Evolutionary conservation across 176 grass and related monocot genomes (phyloP).

Genomic region (Oryza australiensis): DNA sequence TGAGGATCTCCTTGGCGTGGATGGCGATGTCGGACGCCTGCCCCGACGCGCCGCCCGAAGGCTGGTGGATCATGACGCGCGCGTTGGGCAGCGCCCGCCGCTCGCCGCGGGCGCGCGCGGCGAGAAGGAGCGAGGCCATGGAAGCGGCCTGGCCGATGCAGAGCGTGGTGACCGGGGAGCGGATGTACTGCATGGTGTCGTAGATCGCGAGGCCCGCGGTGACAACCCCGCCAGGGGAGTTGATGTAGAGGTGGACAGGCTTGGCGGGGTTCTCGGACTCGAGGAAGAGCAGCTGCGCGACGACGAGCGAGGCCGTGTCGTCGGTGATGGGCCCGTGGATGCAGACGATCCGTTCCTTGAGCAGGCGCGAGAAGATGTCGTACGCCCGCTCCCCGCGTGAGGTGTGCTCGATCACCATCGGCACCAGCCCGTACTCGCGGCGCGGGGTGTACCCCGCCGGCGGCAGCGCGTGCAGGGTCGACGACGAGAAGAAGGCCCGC

Average conservation of each 20-base stretch:
- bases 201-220: slow-evolving; percentile 93
- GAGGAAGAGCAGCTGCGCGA: slow-evolving; percentile 93
- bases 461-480: background rate
- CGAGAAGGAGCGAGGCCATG: slow-evolving; percentile 91
- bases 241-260: slow-evolving; percentile 94
- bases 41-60: slow-evolving; percentile 74
- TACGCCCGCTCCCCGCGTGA: slow-evolving; percentile 82
- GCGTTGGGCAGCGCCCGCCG: slow-evolving; percentile 84
- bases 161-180: slow-evolving; percentile 83
- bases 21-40: slow-evolving; percentile 83
- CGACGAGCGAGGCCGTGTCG: slow-evolving; percentile 70
- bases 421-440: slow-evolving; percentile 66
- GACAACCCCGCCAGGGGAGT: slow-evolving; percentile 83
- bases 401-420: slow-evolving; percentile 94
- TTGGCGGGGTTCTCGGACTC: slow-evolving; percentile 96
- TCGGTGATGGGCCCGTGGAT: slow-evolving; percentile 84
- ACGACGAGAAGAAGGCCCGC: slow-evolving; percentile 39
- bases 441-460: slow-evolving; percentile 27
- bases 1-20: slow-evolving; percentile 96
- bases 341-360: slow-evolving; percentile 96
- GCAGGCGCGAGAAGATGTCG: slow-evolving; percentile 85
- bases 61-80: slow-evolving; percentile 93
- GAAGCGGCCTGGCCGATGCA: slow-evolving; percentile 94
- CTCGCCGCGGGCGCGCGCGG: slow-evolving; percentile 73
- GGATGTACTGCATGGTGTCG: slow-evolving; percentile 96